Base-by-base conservation (phyloP, 1,284 basidiomycete genomes). In the Cryptococcus maquisensis region DNA sequence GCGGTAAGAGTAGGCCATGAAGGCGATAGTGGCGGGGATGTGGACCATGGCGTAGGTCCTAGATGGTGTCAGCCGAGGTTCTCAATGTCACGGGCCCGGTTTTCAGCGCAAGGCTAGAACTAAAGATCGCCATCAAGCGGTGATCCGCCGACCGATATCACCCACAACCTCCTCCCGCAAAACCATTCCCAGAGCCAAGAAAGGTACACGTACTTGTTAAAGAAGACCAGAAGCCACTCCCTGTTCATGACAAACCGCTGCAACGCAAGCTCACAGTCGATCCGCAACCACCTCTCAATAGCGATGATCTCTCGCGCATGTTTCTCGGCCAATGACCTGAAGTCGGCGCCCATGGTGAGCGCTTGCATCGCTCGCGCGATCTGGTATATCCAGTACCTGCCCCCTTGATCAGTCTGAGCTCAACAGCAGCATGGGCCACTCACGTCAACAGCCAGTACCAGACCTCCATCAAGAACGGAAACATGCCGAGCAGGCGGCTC, bases 21-120 rank as follows among this genome's bases (percentile, higher is more conserved):
- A 75, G 35, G 64, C 60, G 55, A 75, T 74, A 5, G 72, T 75
- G 3, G 72, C 73, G 18, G 73, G 73, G 41, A 75, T 74, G 54
- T 74, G 72, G 24, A 75, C 70, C 69, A 73, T 73, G 18, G 73
- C 69, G 61, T 75, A 75, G 24, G 71, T 71, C 54, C 69, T 69
- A 50, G 12, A 28, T 45, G 20, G 23, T 15, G 43, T 45, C 10
- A 15, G 24, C n/a, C 40, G 40, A 20, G 7, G 13, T 4, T 40
- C 38, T n/a, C n/a, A 37, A 16, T 37, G n/a, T n/a, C n/a, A n/a
- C n/a, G n/a, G n/a, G n/a, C n/a, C n/a, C n/a, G n/a, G n/a, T n/a
- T n/a, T n/a, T n/a, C n/a, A n/a, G n/a, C n/a, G n/a, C n/a, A n/a
- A n/a, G n/a, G n/a, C n/a, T n/a, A n/a, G n/a, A n/a, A n/a, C n/a